Evolutionary conservation across 2,329 filamentous ascomycete genomes (phyloP).

Genomic region (Alternaria infectoria): DNA sequence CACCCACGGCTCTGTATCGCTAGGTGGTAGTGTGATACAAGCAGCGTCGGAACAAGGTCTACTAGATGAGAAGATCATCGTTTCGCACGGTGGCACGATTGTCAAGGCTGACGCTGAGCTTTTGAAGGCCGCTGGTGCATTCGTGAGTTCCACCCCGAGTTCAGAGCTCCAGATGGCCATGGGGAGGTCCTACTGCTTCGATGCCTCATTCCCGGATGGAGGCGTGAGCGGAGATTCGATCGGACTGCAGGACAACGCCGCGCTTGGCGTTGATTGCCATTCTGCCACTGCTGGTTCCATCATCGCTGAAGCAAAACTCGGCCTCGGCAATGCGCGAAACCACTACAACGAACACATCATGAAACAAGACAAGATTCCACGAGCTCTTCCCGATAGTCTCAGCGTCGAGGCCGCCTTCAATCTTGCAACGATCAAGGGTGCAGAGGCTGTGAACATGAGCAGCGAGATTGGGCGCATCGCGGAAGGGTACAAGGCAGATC

Average conservation of each 20-base stretch:
- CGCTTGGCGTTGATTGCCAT: slow-evolving; percentile 63
- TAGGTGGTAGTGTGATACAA: slow-evolving; percentile 21
- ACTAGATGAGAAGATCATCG: slow-evolving; percentile 51
- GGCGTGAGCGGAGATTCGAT: slow-evolving; percentile 17
- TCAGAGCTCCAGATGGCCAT: slow-evolving; percentile 59
- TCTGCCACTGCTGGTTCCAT: slow-evolving; percentile 58
- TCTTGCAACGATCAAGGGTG: slow-evolving; percentile 57
- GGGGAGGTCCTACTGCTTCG: slow-evolving; percentile 48
- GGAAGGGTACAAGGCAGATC: slow-evolving; percentile 57
- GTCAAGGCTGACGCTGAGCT: slow-evolving; percentile 44
- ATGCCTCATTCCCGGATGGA: slow-evolving; percentile 25
- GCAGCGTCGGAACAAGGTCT: slow-evolving; percentile 45
- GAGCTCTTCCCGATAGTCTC: slow-evolving; percentile 53
- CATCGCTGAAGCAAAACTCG: slow-evolving; percentile 57
- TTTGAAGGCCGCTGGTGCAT: slow-evolving; percentile 44
- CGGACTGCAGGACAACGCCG: slow-evolving; percentile 49
- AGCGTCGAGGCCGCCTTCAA: slow-evolving; percentile 56
- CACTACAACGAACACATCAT: slow-evolving; percentile 53
- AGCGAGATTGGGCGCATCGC: slow-evolving; percentile 53
- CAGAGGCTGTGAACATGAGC: slow-evolving; percentile 52
- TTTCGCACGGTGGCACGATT: slow-evolving; percentile 51
- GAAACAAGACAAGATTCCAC: slow-evolving; percentile 53
- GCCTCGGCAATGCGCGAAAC: slow-evolving; percentile 56
- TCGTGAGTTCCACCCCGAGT: slow-evolving; percentile 56
- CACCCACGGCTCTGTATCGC: slow-evolving; percentile 41